Evolutionary conservation across 2,329 filamentous ascomycete genomes (phyloP), one percentile per base, ranked within the genome.

Genomic region (Colletotrichum kahawae): DNA sequence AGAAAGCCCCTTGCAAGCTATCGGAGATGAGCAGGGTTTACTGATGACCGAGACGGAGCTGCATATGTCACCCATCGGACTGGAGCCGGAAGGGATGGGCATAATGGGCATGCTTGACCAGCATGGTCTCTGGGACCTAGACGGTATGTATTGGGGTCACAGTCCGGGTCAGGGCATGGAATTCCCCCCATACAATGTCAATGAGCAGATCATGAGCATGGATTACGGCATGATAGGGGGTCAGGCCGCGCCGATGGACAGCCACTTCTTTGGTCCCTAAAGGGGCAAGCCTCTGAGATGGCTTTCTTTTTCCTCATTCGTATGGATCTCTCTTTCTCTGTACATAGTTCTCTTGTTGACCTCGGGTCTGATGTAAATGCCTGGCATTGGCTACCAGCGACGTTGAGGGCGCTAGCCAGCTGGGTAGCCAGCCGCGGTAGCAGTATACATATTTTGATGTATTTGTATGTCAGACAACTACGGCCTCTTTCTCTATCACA

Each of bases 61-160:
- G 70, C 86, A 88, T 81, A 88, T 89, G 85, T 88, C 85, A 24
- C 87, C 88, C 60, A 89, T 89, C 77, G 87, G 87, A 6, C 83
- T 90, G 18, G 88, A 90, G 77, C 83, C 87, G 67, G 86, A 87
- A 79, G 85, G 87, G 65, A 80, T 88, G 74, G 87, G 87, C 76
- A 88, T 90, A 82, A 88, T 90, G 85, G 83, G 85, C 76, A 84
- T 90, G 80, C 82, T 90, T 31, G 88, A 90, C 78, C 87, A 90
- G 79, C 86, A 89, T 57, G 87, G 87, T 10, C 82, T 90, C 13
- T 90, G 89, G 88, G 89, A 91, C 79, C 81, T 90, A 10, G 89
- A 91, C 78, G 89, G 88, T 74, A 90, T 90, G 88, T 85, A 87
- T 78, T 91, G 89, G 89, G 84, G 85, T 51, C 83, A 83, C 66